Percentiles rank a stretch among this genome's conserved stretches.
These are phyloP conservation scores for Protea cynaroides DNA, from an alignment of 164 flowering plant species.

Conservation along the genomic window DNA sequence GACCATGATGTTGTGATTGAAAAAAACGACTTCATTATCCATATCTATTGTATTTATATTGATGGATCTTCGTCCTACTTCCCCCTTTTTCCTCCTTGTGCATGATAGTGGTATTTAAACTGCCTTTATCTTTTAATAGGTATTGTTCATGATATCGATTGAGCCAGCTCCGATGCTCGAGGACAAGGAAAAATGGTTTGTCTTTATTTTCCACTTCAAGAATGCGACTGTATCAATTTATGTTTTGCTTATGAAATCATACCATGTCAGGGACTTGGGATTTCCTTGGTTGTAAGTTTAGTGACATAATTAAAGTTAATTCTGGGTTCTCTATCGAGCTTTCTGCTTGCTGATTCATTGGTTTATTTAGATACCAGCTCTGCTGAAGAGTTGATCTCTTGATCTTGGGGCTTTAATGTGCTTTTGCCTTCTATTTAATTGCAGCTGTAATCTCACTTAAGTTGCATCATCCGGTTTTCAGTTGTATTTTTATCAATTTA, in stretches of 20 bases:
- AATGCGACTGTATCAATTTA: not conserved
- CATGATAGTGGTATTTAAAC: constrained; percentile 5
- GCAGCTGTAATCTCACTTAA: no score
- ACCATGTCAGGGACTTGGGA: no score
- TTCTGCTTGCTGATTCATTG: no score
- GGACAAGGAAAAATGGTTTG: constrained; percentile 98
- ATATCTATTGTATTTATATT: no score
- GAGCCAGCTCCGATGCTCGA: constrained; percentile 99
- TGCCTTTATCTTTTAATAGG: constrained; percentile 34
- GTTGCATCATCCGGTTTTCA: not conserved
- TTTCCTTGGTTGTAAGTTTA: no score
- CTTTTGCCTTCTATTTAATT: no score
- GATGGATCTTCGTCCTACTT: not conserved
- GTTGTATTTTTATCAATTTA: not conserved
- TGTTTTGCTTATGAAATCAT: no score
- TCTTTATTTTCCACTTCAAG: constrained; percentile 10
- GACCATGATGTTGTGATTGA: not conserved
- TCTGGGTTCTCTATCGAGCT: no score
- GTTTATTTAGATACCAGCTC: no score
- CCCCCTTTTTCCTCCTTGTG: not conserved
- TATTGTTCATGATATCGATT: constrained; percentile 88
- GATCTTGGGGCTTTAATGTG: no score
- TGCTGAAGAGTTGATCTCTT: no score
- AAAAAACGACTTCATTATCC: not conserved
- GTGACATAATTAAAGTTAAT: no score